phyloP scores from a whole-genome alignment of 176 grass and related monocot genomes.

The Musa acuminata region DNA sequence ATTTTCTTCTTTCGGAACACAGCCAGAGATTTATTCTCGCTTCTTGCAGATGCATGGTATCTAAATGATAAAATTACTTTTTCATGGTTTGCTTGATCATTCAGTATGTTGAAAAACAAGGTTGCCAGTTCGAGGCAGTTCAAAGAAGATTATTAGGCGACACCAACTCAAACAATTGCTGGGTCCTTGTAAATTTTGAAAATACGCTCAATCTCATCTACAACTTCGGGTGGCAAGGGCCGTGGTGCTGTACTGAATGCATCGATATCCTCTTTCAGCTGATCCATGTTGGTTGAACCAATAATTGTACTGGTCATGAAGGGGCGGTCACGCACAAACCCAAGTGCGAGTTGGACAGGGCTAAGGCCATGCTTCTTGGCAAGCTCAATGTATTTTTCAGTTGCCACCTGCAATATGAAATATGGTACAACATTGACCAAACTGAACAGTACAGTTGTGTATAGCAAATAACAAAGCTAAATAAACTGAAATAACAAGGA shows the following conservation, averaged over 20 bases:
- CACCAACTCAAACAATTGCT: slow-evolving; percentile 37
- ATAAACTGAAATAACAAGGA: too few relatives aligned
- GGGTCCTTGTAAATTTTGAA: slow-evolving; percentile 78
- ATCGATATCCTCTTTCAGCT: slow-evolving; percentile 63
- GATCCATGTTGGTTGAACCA: slow-evolving; percentile 67
- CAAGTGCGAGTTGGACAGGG: slow-evolving; percentile 67
- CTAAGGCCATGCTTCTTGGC: slow-evolving; percentile 65
- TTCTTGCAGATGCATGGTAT: too few relatives aligned
- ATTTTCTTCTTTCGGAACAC: too few relatives aligned
- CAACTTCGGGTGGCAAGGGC: slow-evolving; percentile 44
- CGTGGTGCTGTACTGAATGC: slow-evolving; percentile 45
- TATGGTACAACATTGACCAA: too few relatives aligned
- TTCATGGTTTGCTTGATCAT: too few relatives aligned
- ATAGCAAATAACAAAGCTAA: too few relatives aligned
- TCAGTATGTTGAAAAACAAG: too few relatives aligned
- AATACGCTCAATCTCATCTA: slow-evolving; percentile 43
- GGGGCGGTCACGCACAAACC: slow-evolving; percentile 59
- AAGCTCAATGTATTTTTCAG: slow-evolving; percentile 47
- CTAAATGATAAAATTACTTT: too few relatives aligned
- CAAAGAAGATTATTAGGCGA: background rate
- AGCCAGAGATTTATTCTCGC: too few relatives aligned
- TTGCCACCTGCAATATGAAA: slow-evolving; percentile 42
- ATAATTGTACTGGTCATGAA: slow-evolving; percentile 86
- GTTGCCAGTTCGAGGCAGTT: too few relatives aligned
- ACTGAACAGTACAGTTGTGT: too few relatives aligned